Conservation (phyloP, 2,329 filamentous ascomycete species). For the Falciphora oryzae region DNA sequence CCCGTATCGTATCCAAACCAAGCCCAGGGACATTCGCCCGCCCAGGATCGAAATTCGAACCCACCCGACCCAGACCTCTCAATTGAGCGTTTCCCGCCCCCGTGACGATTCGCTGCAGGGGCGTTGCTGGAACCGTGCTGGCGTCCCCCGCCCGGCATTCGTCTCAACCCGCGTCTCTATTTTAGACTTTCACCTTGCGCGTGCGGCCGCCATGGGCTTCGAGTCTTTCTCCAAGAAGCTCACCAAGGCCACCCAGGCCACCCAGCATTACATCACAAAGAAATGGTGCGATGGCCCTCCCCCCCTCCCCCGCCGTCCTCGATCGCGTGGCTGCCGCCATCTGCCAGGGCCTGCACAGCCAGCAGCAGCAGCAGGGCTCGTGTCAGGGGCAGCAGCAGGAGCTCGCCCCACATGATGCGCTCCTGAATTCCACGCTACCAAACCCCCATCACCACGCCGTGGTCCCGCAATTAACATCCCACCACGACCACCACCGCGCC, state of each 20-base stretch:
- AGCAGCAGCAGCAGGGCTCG: too few relatives aligned
- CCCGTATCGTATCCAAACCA: too few relatives aligned
- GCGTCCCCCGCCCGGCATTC: too few relatives aligned
- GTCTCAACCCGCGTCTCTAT: neutral
- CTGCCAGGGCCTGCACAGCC: neutral
- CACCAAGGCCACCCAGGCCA: conserved; percentile 5
- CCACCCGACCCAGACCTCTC: too few relatives aligned
- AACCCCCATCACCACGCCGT: neutral
- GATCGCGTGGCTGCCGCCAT: neutral
- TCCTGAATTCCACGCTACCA: neutral
- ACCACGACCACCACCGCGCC: neutral
- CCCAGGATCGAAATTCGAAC: too few relatives aligned
- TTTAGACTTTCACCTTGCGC: neutral
- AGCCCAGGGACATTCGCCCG: too few relatives aligned
- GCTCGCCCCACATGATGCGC: neutral
- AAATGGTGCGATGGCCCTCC: conserved; percentile 8
- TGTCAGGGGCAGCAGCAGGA: neutral
- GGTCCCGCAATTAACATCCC: neutral
- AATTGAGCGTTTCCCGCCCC: neutral
- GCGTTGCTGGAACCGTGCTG: neutral
- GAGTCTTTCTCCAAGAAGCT: conserved; percentile 6
- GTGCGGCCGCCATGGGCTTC: conserved; percentile 4
- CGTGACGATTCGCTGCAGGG: neutral
- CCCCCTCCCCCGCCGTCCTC: neutral
- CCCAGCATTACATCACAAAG: conserved; percentile 6